A percentile compares a stretch with the other conserved stretches of the same genome.
These are phyloP conservation scores for Triticum aestivum DNA, from an alignment of 176 grass and related monocot genomes.

Conservation along the genomic window IWGSC_CS_RefSeq_v2.1 NC_057806.1:566075169-566075668, in stretches of 20 bases:
- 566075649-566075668: slow-evolving; percentile 73
- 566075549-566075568: neutral
- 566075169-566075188: too few relatives aligned
- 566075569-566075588: neutral
- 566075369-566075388: neutral
- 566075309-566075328: slow-evolving; percentile 21
- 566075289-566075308: slow-evolving; percentile 35
- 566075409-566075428: slow-evolving; percentile 22
- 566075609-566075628: slow-evolving; percentile 74
- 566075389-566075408: slow-evolving; percentile 40
- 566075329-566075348: slow-evolving; percentile 14
- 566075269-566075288: neutral
- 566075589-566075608: slow-evolving; percentile 84
- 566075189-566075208: too few relatives aligned
- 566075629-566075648: slow-evolving; percentile 55
- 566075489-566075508: slow-evolving; percentile 43
- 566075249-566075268: neutral
- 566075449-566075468: neutral
- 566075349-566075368: neutral
- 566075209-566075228: neutral
- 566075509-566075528: neutral
- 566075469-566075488: slow-evolving; percentile 61
- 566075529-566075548: too few relatives aligned
- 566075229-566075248: slow-evolving; percentile 39
- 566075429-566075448: neutral